A percentile compares a stretch with the other conserved stretches of the same genome.
These are phyloP conservation scores for Papiliotrema laurentii DNA, from an alignment of 1,284 basidiomycete species.

Conservation along the genomic window DNA sequence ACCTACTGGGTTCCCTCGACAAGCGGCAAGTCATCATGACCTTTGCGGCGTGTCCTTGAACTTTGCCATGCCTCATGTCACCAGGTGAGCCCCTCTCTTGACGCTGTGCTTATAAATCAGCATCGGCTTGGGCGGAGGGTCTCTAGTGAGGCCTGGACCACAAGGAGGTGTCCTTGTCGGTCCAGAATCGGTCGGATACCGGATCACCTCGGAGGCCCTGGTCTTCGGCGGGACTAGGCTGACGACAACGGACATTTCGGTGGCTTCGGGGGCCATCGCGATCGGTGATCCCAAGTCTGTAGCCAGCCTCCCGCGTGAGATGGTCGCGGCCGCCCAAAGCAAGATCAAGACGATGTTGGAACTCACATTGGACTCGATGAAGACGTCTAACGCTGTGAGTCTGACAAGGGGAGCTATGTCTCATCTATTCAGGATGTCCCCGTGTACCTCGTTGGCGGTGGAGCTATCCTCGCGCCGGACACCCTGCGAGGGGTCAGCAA, in stretches of 20 bases:
- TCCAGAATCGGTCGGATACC: conserved; percentile 58
- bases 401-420: not conserved
- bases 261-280: conserved; percentile 43
- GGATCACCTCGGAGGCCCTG: conserved; percentile 51
- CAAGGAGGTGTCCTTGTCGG: conserved; percentile 51
- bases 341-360: conserved; percentile 54
- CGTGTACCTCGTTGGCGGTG: conserved; percentile 36
- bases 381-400: conserved; percentile 49
- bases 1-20: conserved; percentile 37
- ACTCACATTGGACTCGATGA: conserved; percentile 54
- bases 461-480: conserved; percentile 43
- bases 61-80: conserved; percentile 32
- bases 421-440: conserved; percentile 15
- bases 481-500: conserved; percentile 51
- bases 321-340: not conserved
- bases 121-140: conserved; percentile 39
- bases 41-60: conserved; percentile 34
- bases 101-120: not conserved
- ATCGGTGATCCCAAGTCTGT: conserved; percentile 48
- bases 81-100: conserved; percentile 5
- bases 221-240: conserved; percentile 55
- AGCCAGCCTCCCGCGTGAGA: conserved; percentile 10
- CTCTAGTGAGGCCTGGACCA: conserved; percentile 23
- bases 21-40: conserved; percentile 26
- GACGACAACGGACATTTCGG: conserved; percentile 57